These are phyloP conservation scores for Fusarium verrucosum DNA, from an alignment of 2,329 filamentous ascomycete genomes.

Conservation along the genomic window DNA sequence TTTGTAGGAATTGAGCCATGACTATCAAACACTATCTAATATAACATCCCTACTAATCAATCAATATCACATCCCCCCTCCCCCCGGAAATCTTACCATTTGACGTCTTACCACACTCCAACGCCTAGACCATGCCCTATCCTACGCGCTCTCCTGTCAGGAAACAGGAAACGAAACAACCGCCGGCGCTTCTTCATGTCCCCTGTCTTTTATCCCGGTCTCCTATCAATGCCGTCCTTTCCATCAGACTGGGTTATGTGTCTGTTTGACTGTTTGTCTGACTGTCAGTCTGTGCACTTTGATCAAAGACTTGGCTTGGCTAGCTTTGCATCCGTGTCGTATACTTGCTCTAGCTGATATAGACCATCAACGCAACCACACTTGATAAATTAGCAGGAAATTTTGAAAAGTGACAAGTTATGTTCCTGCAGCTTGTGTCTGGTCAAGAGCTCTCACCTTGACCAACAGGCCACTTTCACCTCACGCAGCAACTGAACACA, in stretches of 20 bases:
- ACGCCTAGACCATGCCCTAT: conserved; percentile 15
- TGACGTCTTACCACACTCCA: conserved; percentile 22
- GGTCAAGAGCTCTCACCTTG: conserved; percentile 2
- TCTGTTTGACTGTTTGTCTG: neutral
- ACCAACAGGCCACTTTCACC: conserved; percentile 16
- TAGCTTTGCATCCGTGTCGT: conserved; percentile 8
- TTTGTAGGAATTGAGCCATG: neutral
- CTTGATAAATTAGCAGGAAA: conserved; percentile 1
- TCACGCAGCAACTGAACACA: conserved; percentile 19
- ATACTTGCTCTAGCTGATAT: conserved; percentile 13
- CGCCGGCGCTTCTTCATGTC: conserved; percentile 40
- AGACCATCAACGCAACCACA: conserved; percentile 13
- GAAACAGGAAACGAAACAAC: conserved; percentile 45
- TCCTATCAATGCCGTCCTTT: conserved; percentile 20
- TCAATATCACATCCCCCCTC: conserved; percentile 16
- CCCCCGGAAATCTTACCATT: conserved; percentile 7
- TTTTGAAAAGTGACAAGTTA: conserved; percentile 39
- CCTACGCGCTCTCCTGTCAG: conserved; percentile 41
- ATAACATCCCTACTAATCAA: conserved; percentile 1
- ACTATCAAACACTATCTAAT: neutral
- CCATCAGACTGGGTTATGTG: conserved; percentile 4
- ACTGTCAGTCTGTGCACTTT: conserved; percentile 4
- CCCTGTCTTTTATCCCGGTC: conserved; percentile 31
- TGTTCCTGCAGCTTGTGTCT: conserved; percentile 30
- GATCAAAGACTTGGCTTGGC: conserved; percentile 7